phyloP scores from a whole-genome alignment of 768 basidiomycete genomes.

The Rhodotorula taiwanensis region DNA sequence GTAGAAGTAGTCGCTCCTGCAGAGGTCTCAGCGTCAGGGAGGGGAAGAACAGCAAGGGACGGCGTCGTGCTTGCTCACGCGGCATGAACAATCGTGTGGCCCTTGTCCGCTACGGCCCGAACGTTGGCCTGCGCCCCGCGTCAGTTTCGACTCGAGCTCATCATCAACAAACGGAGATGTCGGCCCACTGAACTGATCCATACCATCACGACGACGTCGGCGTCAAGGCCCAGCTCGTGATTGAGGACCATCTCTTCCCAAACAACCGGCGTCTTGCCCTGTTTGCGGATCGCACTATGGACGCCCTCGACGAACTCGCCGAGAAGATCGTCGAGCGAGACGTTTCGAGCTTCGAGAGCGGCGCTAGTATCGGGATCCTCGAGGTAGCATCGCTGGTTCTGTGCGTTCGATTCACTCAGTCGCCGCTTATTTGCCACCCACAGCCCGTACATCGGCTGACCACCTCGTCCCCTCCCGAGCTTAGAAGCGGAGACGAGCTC shows the following conservation, averaged over 20 bases:
- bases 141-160: not conserved
- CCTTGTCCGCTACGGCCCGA: slow-evolving; percentile 56
- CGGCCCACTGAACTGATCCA: slow-evolving; percentile 34
- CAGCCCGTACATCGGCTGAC: too few relatives aligned
- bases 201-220: slow-evolving; percentile 57
- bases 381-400: slow-evolving; percentile 30
- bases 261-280: slow-evolving; percentile 70
- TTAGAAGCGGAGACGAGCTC: slow-evolving; percentile 59
- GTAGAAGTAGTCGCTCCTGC: slow-evolving; percentile 64
- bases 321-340: slow-evolving; percentile 61
- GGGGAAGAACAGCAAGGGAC: too few relatives aligned
- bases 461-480: slow-evolving; percentile 72
- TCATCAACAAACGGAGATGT: not conserved
- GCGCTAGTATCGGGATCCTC: slow-evolving; percentile 58
- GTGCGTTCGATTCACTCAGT: too few relatives aligned
- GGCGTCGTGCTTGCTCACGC: too few relatives aligned
- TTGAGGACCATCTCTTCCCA: slow-evolving; percentile 74
- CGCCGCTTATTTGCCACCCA: too few relatives aligned
- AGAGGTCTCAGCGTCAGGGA: not conserved
- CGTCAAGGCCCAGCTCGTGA: slow-evolving; percentile 52
- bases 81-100: slow-evolving; percentile 60
- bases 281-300: slow-evolving; percentile 53
- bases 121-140: slow-evolving; percentile 46
- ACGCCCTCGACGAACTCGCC: slow-evolving; percentile 57
- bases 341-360: slow-evolving; percentile 51